Evolutionary conservation across 176 grass and related monocot species (phyloP), one percentile per base, ranked within the genome.

Genomic region (Bothriochloa decipiens): DNA sequence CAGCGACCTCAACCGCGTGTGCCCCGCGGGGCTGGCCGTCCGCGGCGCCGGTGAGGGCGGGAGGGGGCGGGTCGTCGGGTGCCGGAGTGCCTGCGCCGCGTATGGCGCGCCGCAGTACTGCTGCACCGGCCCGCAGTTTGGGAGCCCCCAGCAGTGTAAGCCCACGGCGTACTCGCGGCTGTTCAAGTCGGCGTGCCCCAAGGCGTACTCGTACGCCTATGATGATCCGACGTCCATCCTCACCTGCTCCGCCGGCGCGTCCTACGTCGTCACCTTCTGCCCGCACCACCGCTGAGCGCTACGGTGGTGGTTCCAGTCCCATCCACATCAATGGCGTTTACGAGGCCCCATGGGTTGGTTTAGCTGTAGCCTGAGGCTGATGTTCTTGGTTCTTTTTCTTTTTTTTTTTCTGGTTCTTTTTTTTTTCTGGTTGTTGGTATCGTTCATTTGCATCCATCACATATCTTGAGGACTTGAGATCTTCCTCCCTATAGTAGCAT

Each of bases 221-320:
- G 97, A 99, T 42, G 97, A 99, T 20, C 90, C 90, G 0, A 88
- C 87, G 1, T 95, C 92, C 81, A 92, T 99, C 79, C 88, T 96
- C 41, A 99, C 97, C 77, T 99, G 96, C 89, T 60, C 73, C 42
- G 81, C 89, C 27, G 96, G 93, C 12, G 90, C 89, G 1, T 94
- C 93, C 81, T 99, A 96, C 87, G 81, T 94, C 84, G 90, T 99
- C 76, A 96, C 93, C 53, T 99, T 99, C 85, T 99, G 97, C 76
- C 93, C 97, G 0, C 90, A 92, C 68, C 81, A 47, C 69, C 91
- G 61, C 68, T 96, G 85, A 87, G 20, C 7, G 29, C 29, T 32
- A 32, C 29, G 29, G 29, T 40, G 42, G 2, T 12, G 3, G 42
- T 12, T 11, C 42, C 42, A 45, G 0, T 17, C 26, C 50, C 47